Evolutionary conservation across 2,329 filamentous ascomycete species (phyloP).

Genomic region (Aspergillus terreus): DNA sequence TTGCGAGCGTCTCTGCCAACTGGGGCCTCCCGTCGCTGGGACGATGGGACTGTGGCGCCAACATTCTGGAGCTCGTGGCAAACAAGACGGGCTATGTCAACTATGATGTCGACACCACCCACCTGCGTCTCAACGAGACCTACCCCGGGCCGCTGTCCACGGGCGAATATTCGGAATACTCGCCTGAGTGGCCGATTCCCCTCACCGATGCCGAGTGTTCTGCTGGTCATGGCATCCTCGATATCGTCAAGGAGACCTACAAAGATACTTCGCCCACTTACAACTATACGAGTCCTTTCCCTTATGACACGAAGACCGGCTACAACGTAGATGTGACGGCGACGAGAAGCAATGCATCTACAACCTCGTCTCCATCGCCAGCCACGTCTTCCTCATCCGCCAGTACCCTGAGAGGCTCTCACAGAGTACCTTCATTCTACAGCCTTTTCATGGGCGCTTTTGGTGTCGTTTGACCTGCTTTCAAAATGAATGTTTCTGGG

Average conservation of each 20-base stretch:
- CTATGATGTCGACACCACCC: slow-evolving; percentile 37
- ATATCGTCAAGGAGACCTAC: slow-evolving; percentile 32
- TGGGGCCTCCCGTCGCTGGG: slow-evolving; percentile 67
- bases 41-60: slow-evolving; percentile 69
- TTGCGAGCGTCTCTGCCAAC: slow-evolving; percentile 66
- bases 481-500: no score
- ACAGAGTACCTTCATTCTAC: neutral
- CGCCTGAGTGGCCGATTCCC: slow-evolving; percentile 27
- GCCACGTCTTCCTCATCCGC: slow-evolving; percentile 11
- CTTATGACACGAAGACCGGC: slow-evolving; percentile 22
- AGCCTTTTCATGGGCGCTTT: slow-evolving; percentile 14
- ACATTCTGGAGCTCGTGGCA: slow-evolving; percentile 62
- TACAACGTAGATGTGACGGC: slow-evolving; percentile 28
- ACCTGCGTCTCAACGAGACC: slow-evolving; percentile 52
- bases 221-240: slow-evolving; percentile 33
- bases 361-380: slow-evolving; percentile 7
- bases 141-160: slow-evolving; percentile 47
- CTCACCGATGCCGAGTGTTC: slow-evolving; percentile 27
- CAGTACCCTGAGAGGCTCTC: neutral
- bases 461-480: no score
- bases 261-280: slow-evolving; percentile 25
- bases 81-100: slow-evolving; percentile 56
- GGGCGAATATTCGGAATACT: slow-evolving; percentile 23
- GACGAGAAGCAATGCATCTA: slow-evolving; percentile 13
- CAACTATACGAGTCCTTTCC: slow-evolving; percentile 34